Evolutionary conservation across 371 early-diverging fungal genomes (phyloP), one percentile per base, ranked within the genome.

Genomic region (Zychaea mexicana): DNA sequence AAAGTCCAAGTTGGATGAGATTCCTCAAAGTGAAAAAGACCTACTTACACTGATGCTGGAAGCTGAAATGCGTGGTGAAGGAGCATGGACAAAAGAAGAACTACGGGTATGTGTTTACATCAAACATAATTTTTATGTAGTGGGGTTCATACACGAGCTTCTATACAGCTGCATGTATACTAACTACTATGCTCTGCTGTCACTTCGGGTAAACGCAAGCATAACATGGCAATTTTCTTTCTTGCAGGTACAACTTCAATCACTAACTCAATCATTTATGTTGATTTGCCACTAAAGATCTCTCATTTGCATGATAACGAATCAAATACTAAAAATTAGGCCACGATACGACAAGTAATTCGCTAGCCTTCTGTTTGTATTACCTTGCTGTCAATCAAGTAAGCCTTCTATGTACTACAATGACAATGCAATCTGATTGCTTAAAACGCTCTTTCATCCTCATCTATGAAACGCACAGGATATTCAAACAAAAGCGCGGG

Each of bases 41-140:
- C 30, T 79, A 22, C 64, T 79, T 3, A 73, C 74, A 1, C 39
- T 76, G 19, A 70, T 79, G 71, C 52, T 79, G n/a, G 76, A 79
- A 59, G 72, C 74, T 2, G 69, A 73, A 46, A 49, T 60, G 4
- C 38, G 64, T 27, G 69, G 71, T 15, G 69, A 67, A 13, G 66
- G 65, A 13, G 5, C 27, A 10, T 52, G 62, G 22, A 57, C 69
- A 0, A 64, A 64, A 3, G 64, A 65, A n/a, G 69, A 75, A 21
- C n/a, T 73, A 31, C 70, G 59, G 49, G 69, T 63, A 69, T 36
- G 59, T 52, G 12, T 10, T 39, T 42, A 36, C 12, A 33, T 8
- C 5, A 33, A 33, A 33, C 5, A 33, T 33, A 33, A 33, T 33
- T 8, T 33, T 8, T 8, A 7, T 17, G n/a, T 17, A 42, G 17